Base-by-base conservation (phyloP, 495 filamentous ascomycete genomes). In the Lepraria neglecta region DNA sequence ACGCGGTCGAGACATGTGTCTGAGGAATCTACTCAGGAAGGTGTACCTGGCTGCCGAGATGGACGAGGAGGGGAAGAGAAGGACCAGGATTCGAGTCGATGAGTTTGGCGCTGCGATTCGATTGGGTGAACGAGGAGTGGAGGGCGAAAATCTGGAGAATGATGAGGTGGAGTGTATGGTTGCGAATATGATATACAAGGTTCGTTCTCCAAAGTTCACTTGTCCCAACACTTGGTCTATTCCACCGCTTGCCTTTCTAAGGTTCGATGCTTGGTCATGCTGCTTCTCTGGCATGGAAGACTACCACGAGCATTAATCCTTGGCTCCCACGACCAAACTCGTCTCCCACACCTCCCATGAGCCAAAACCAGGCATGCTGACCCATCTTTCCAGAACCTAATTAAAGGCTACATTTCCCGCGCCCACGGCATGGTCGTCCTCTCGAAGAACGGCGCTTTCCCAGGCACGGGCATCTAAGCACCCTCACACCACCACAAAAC, bases 331-430 rank as follows among this genome's bases (percentile, higher is more conserved):
- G 24, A 24, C 24, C 24, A 24, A 24, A 24, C 24, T 24, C 24
- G 30, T 17, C 52, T 9, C 15, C 21, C 33, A 56, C 56, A 51
- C 48, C 38, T 27, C n/a, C 38, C 24, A 12, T 10, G 28, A 21
- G 7, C 19, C 38, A 31, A 52, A 31, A 52, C 11, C 12, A 52
- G 28, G 24, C 48, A 31, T 31, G 28, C 21, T 69, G 38, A 65
- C 33, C 33, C 17, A 31, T 38, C 21, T 24, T 12, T 33, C 38
- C 63, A 98, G 90, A 87, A 88, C 58, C 79, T 94, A 15, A 95
- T 97, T 87, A 98, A 97, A 75, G 94, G 94, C 57, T 98, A 98
- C 75, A 97, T 98, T 63, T 84, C 90, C 33, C 89, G 91, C 60
- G 92, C 95, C 56, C 84, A 85, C 51, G 88, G 88, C 59, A 89